These are phyloP conservation scores for Halenospora varia DNA, from an alignment of 495 filamentous ascomycete species.

Conservation along the genomic window DNA sequence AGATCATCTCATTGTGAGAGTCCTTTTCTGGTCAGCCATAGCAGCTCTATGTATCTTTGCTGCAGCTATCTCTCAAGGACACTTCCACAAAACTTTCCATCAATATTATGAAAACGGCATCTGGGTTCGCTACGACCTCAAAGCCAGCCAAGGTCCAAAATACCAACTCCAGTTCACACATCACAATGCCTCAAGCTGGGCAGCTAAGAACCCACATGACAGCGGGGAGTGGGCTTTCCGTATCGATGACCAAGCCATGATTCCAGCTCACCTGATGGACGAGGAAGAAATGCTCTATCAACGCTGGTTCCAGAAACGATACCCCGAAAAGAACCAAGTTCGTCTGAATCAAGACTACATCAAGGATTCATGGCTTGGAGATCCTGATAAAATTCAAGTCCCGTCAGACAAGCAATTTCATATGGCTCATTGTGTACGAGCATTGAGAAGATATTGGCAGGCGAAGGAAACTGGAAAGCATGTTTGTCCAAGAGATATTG, in stretches of 20 bases:
- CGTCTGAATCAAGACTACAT: neutral
- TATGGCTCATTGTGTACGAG: constrained; percentile 21
- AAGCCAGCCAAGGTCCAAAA: neutral
- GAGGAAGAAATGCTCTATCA: neutral
- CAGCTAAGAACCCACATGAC: neutral
- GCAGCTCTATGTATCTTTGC: too few species aligned
- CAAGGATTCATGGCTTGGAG: neutral
- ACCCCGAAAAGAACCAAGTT: neutral
- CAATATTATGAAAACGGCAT: too few species aligned
- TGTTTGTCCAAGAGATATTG: constrained; percentile 19
- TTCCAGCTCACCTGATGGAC: neutral
- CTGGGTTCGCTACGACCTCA: neutral
- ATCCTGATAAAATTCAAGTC: neutral
- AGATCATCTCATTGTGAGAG: too few species aligned
- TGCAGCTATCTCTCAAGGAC: too few species aligned
- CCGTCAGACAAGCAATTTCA: constrained; percentile 7
- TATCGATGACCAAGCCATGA: neutral
- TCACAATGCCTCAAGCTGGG: neutral
- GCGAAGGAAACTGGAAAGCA: constrained; percentile 22
- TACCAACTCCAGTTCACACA: neutral
- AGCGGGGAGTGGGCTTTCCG: neutral
- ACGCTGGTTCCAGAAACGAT: neutral
- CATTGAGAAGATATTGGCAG: constrained; percentile 15
- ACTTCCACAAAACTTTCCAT: too few species aligned
- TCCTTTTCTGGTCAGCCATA: too few species aligned